Conservation (phyloP, 305 asterid genomes). For the Nicotiana rustica region DNA sequence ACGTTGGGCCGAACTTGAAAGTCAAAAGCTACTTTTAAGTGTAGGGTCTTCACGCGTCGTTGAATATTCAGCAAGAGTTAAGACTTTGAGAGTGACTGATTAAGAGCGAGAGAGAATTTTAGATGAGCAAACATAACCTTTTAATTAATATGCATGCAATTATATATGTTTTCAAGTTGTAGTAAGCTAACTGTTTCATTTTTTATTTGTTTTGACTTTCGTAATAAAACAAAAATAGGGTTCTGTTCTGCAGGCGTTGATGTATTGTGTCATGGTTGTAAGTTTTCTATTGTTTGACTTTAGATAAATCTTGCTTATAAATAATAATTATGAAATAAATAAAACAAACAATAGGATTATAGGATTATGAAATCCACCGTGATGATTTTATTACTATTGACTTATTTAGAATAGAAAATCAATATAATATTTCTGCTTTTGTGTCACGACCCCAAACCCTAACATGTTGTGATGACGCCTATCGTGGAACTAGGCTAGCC, state of each 20-base stretch:
- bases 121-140: background rate
- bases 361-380: background rate
- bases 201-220: background rate
- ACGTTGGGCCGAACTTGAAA: background rate
- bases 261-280: background rate
- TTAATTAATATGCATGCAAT: background rate
- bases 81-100: background rate
- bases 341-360: background rate
- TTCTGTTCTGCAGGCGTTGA: background rate
- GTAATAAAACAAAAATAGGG: background rate
- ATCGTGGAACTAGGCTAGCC: too few species aligned
- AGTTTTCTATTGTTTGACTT: conserved; percentile 23
- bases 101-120: background rate
- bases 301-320: background rate
- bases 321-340: background rate
- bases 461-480: too few species aligned
- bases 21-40: background rate
- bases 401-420: background rate
- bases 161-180: conserved; percentile 4
- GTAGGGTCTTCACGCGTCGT: conserved; percentile 33
- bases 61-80: background rate
- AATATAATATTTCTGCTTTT: background rate
- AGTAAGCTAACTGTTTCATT: background rate
- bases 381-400: conserved; percentile 8
- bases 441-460: too few species aligned